Percentiles rank a stretch among this genome's conserved stretches.
Conservation (phyloP, 768 basidiomycete genomes). For the Rhizopogon salebrosus region DNA sequence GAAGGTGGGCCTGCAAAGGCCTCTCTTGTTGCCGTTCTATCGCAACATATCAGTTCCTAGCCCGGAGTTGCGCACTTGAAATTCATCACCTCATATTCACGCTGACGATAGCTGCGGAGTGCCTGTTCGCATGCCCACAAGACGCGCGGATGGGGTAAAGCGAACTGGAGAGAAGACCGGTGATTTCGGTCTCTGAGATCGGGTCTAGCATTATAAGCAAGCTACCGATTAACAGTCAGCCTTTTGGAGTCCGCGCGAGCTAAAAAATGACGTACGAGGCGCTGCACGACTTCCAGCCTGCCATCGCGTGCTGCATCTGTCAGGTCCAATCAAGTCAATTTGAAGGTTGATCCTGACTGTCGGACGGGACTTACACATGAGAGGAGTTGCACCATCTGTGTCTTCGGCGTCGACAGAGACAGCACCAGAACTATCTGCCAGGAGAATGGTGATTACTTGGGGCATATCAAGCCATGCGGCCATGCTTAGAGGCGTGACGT, state of each 20-base stretch:
- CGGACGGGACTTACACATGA: constrained; percentile 65
- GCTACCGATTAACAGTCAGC: constrained; percentile 19
- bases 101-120: constrained; percentile 56
- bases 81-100: constrained; percentile 49
- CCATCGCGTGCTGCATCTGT: constrained; percentile 77
- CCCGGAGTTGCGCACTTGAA: neutral
- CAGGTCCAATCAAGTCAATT: constrained; percentile 4
- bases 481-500: constrained; percentile 73
- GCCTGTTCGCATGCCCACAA: constrained; percentile 69
- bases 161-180: constrained; percentile 67
- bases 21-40: constrained; percentile 28
- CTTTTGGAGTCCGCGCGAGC: constrained; percentile 2
- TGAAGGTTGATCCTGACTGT: neutral
- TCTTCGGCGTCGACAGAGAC: constrained; percentile 75
- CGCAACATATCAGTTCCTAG: constrained; percentile 1
- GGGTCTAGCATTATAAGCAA: constrained; percentile 66
- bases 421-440: constrained; percentile 54
- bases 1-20: constrained; percentile 19
- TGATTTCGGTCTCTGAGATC: constrained; percentile 70
- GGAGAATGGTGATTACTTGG: constrained; percentile 53
- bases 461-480: constrained; percentile 73
- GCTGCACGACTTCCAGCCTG: constrained; percentile 57
- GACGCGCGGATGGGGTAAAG: constrained; percentile 53
- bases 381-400: constrained; percentile 67
- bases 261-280: constrained; percentile 43